Evolutionary conservation across 2,329 filamentous ascomycete species (phyloP).

Genomic region (Stagonosporopsis cucurbitacearum): DNA sequence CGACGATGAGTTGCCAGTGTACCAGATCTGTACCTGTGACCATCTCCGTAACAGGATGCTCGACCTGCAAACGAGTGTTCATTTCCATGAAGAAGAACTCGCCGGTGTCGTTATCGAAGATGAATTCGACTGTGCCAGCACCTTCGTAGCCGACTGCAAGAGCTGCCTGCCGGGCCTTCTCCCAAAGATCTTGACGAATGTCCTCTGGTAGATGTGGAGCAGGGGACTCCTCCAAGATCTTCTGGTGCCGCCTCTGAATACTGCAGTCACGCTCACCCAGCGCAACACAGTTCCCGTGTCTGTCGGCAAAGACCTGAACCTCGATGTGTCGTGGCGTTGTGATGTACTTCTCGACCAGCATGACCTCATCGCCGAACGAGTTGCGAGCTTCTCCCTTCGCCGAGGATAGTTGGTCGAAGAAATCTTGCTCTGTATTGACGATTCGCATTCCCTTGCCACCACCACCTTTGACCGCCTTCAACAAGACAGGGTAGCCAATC

Average conservation of each 20-base stretch:
- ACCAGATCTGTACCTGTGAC: slow-evolving; percentile 81
- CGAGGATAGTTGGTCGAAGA: slow-evolving; percentile 66
- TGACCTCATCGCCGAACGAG: slow-evolving; percentile 70
- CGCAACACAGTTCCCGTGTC: slow-evolving; percentile 69
- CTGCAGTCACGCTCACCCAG: slow-evolving; percentile 71
- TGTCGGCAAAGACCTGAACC: slow-evolving; percentile 71
- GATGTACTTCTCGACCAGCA: slow-evolving; percentile 72
- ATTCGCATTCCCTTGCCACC: slow-evolving; percentile 75
- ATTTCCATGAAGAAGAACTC: slow-evolving; percentile 76
- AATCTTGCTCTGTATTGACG: slow-evolving; percentile 63
- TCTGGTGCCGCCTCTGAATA: slow-evolving; percentile 70
- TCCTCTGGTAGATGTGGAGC: slow-evolving; percentile 66
- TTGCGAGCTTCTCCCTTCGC: slow-evolving; percentile 69
- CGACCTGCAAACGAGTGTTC: slow-evolving; percentile 88
- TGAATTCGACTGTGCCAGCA: slow-evolving; percentile 72
- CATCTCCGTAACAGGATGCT: slow-evolving; percentile 91
- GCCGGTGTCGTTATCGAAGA: slow-evolving; percentile 70
- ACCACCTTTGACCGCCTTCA: slow-evolving; percentile 70
- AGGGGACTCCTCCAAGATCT: slow-evolving; percentile 70
- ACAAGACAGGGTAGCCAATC: slow-evolving; percentile 69
- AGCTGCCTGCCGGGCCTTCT: slow-evolving; percentile 68
- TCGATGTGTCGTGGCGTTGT: slow-evolving; percentile 71
- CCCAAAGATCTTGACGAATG: slow-evolving; percentile 69
- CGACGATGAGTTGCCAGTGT: slow-evolving; percentile 92
- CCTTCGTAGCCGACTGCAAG: slow-evolving; percentile 70